These are phyloP conservation scores for Sclerotinia glacialis DNA, from an alignment of 2,329 filamentous ascomycete genomes.

Conservation along the genomic window DNA sequence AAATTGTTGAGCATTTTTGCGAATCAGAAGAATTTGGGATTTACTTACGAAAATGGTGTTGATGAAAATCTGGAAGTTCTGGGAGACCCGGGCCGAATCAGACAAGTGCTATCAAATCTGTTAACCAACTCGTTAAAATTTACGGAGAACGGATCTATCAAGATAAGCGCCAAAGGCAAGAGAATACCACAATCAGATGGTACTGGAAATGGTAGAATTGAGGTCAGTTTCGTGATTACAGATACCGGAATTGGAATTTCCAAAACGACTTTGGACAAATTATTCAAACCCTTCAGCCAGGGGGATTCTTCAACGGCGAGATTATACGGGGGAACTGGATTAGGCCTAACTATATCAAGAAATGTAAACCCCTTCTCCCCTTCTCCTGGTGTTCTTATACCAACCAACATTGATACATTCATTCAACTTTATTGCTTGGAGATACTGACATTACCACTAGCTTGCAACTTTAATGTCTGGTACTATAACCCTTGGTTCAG, in stretches of 20 bases:
- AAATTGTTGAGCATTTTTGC: slow-evolving; percentile 74
- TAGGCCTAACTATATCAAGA: slow-evolving; percentile 71
- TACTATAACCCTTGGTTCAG: slow-evolving; percentile 28
- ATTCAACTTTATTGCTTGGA: neutral
- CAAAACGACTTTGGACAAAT: slow-evolving; percentile 64
- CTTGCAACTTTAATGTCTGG: slow-evolving; percentile 33
- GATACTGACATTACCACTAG: slow-evolving; percentile 17
- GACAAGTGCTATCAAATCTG: slow-evolving; percentile 77
- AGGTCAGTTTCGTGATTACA: slow-evolving; percentile 63
- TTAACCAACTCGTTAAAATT: slow-evolving; percentile 81
- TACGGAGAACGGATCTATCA: slow-evolving; percentile 63
- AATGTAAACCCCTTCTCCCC: slow-evolving; percentile 25
- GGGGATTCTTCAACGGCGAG: slow-evolving; percentile 73
- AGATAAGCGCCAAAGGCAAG: slow-evolving; percentile 45
- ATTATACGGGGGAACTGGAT: slow-evolving; percentile 73
- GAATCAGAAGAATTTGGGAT: slow-evolving; percentile 31
- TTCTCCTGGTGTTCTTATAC: neutral
- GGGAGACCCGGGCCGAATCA: slow-evolving; percentile 69
- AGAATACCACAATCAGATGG: slow-evolving; percentile 6
- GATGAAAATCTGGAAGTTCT: slow-evolving; percentile 62
- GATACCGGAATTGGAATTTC: slow-evolving; percentile 75
- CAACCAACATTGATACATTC: neutral
- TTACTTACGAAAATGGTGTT: slow-evolving; percentile 64
- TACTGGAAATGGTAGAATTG: slow-evolving; percentile 46
- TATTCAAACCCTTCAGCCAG: slow-evolving; percentile 80